phyloP scores from a whole-genome alignment of 1,284 basidiomycete genomes.

The Lignosus rhinocerotis region DNA sequence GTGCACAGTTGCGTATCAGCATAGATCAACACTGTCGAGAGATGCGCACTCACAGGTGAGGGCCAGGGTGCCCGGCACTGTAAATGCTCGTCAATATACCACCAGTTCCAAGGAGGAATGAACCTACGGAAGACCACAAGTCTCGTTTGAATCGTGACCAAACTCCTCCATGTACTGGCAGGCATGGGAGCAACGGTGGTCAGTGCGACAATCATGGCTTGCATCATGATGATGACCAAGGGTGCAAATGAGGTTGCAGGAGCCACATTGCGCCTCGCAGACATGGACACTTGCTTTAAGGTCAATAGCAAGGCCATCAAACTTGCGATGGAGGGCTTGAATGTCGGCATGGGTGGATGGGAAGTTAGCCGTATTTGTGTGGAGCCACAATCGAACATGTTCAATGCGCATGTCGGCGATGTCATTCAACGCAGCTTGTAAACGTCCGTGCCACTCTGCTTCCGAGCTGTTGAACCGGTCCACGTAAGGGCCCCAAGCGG shows the following conservation, averaged over 20 bases:
- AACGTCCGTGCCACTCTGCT: constrained; percentile 39
- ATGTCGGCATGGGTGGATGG: constrained; percentile 44
- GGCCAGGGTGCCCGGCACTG: constrained; percentile 57
- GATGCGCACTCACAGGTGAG: background rate
- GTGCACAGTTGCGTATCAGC: background rate
- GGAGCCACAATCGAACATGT: constrained; percentile 52
- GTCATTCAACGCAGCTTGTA: constrained; percentile 39
- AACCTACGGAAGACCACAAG: constrained; percentile 49
- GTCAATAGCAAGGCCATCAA: constrained; percentile 44
- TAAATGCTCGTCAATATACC: background rate
- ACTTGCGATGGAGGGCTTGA: constrained; percentile 44
- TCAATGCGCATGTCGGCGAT: constrained; percentile 43
- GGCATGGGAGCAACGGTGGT: constrained; percentile 43
- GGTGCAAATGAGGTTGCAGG: constrained; percentile 51
- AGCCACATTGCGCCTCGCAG: constrained; percentile 46
- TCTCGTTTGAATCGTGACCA: constrained; percentile 31
- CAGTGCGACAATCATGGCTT: constrained; percentile 49
- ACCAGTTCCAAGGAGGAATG: no score
- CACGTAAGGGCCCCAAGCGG: constrained; percentile 34
- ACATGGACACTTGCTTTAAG: constrained; percentile 47
- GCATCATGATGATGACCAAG: constrained; percentile 45
- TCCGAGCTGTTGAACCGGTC: constrained; percentile 39
- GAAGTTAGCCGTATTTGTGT: constrained; percentile 46
- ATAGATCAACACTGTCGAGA: background rate
- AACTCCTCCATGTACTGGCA: constrained; percentile 45